Base-by-base conservation (phyloP, 257 asterid genomes). In the Nicotiana obtusifolia region DNA sequence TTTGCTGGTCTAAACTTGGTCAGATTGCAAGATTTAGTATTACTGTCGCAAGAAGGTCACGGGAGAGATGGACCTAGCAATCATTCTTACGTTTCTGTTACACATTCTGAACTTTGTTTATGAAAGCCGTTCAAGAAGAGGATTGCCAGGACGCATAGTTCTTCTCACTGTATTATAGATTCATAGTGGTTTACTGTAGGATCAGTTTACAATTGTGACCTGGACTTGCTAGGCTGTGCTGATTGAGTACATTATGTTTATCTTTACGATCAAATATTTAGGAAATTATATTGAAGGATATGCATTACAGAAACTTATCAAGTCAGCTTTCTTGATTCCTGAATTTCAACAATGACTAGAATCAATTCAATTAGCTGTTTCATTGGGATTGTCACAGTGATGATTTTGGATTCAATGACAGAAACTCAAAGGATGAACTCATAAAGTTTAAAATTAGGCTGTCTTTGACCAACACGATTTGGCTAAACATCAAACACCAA, bases 401-500 rank as follows among this genome's bases (percentile, higher is more conserved):
- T 11, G 57, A 52, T 5, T 15, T 5, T 54, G 60, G 20, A 54
- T 54, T 54, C 20, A 54, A 54, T 19, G 19, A 5, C 5, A 54
- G 60, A 9, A 15, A 54, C n/a, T 54, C 19, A 15, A 54, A 54
- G 57, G 60, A 0, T 16, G 1, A 15, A 54, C 19, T 2, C 20
- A 54, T 6, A 16, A 54, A 15, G 20, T 54, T 54, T 15, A 54
- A 54, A 5, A 5, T 54, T 54, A 16, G 7, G 19, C 7, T 52
- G 59, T 14, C 8, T 53, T 17, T 53, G 59, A 53, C 14, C 11
- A 2, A 37, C 88, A 85, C 0, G 90, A 87, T 49, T 85, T 84
- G 19, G 80, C 79, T 19, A 85, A 56, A 79, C 85, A 77, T 14
- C 87, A 86, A 0, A 87, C 83, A 17, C 90, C 90, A 2, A 30